phyloP scores from a whole-genome alignment of 2,329 filamentous ascomycete genomes.

The Aureobasidium sp. region DNA sequence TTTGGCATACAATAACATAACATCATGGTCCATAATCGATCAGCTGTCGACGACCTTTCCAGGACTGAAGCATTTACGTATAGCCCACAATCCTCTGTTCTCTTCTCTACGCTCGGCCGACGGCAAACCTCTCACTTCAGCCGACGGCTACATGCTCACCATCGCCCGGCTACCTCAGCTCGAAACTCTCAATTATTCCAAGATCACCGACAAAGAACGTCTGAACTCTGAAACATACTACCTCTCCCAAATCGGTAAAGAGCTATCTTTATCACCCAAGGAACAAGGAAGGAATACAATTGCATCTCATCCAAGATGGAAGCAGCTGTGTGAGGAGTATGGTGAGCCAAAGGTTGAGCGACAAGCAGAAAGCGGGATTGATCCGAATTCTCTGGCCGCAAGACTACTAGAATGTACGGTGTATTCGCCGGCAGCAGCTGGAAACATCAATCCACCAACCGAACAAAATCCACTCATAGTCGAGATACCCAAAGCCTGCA shows the following conservation, averaged over 20 bases:
- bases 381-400: constrained; percentile 76
- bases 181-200: constrained; percentile 62
- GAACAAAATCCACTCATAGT: constrained; percentile 21
- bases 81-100: constrained; percentile 83
- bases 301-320: constrained; percentile 62
- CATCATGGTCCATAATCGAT: constrained; percentile 68
- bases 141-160: constrained; percentile 85
- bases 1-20: constrained; percentile 40
- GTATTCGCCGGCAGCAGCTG: constrained; percentile 37
- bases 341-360: constrained; percentile 61
- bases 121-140: constrained; percentile 46
- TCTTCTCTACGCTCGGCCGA: constrained; percentile 43
- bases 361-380: constrained; percentile 35
- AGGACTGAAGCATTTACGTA: constrained; percentile 64
- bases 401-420: constrained; percentile 61
- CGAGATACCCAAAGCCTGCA: constrained; percentile 66
- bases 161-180: constrained; percentile 66
- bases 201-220: constrained; percentile 65
- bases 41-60: constrained; percentile 62
- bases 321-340: constrained; percentile 66
- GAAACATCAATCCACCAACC: constrained; percentile 20
- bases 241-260: constrained; percentile 71
- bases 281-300: constrained; percentile 50
- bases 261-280: constrained; percentile 57
- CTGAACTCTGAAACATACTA: constrained; percentile 92